These are phyloP conservation scores for Ustilago sp. DNA, from an alignment of 1,284 basidiomycete genomes.

Conservation along the genomic window DNA sequence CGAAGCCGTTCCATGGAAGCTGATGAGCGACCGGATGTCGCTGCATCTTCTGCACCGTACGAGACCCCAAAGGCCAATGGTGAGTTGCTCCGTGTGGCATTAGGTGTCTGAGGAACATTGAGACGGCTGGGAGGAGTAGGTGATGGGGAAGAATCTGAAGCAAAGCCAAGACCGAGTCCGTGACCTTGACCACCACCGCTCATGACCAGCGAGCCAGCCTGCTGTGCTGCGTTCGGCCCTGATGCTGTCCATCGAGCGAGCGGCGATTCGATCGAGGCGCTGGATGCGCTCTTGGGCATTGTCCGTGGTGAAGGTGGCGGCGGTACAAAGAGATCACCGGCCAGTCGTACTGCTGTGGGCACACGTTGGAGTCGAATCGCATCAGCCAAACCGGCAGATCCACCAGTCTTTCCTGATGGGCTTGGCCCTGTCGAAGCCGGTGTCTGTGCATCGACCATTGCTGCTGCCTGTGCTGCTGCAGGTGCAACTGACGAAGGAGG, in stretches of 20 bases:
- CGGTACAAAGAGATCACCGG: conserved; percentile 70
- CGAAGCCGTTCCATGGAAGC: conserved; percentile 41
- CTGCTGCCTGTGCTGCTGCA: conserved; percentile 10
- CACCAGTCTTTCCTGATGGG: conserved; percentile 20
- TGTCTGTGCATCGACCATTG: conserved; percentile 5
- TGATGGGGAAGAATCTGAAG: conserved; percentile 21
- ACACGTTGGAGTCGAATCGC: conserved; percentile 73
- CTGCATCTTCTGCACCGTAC: conserved; percentile 25
- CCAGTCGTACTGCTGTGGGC: conserved; percentile 73
- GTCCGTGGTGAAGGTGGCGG: conserved; percentile 38
- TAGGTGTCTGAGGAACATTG: conserved; percentile 52
- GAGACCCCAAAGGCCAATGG: conserved; percentile 44
- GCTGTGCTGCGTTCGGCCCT: conserved; percentile 15
- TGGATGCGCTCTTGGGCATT: conserved; percentile 48
- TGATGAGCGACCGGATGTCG: conserved; percentile 44
- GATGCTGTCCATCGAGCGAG: conserved; percentile 31
- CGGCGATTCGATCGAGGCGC: conserved; percentile 41
- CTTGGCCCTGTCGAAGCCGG: conserved; percentile 30
- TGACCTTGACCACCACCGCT: conserved; percentile 21
- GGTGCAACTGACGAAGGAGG: conserved; percentile 20
- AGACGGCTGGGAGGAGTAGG: conserved; percentile 32
- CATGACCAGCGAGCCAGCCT: conserved; percentile 13
- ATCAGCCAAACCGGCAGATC: conserved; percentile 57
- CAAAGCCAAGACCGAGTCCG: conserved; percentile 41
- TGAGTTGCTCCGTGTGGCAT: conserved; percentile 47